These are phyloP conservation scores for Penicillium psychrosexuale DNA, from an alignment of 2,329 filamentous ascomycete species.

Conservation along the genomic window DNA sequence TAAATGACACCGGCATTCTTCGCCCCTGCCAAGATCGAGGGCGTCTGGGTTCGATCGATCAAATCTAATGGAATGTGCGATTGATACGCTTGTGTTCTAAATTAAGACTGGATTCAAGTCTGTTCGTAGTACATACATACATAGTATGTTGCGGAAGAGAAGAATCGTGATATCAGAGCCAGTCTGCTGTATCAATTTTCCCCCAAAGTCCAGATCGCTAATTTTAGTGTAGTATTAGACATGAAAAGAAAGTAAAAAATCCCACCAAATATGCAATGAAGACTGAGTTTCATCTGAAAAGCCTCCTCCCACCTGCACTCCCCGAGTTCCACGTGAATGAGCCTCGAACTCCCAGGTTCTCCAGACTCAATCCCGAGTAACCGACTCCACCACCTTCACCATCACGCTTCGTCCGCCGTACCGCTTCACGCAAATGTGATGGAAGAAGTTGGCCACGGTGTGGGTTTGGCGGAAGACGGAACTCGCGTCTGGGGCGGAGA, in stretches of 20 bases:
- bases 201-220: neutral
- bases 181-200: neutral
- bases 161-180: neutral
- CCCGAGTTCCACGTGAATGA: slow-evolving; percentile 44
- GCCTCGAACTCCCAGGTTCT: slow-evolving; percentile 44
- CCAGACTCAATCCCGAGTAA: slow-evolving; percentile 47
- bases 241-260: neutral
- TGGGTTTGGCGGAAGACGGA: slow-evolving; percentile 43
- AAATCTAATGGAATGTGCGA: neutral
- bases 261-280: neutral
- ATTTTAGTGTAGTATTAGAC: slow-evolving; percentile 1
- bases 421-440: slow-evolving; percentile 49
- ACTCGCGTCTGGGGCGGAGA: slow-evolving; percentile 28
- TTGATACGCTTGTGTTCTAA: neutral
- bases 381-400: slow-evolving; percentile 49
- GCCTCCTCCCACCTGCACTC: slow-evolving; percentile 40
- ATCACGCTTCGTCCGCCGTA: slow-evolving; percentile 49
- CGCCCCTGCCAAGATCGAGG: neutral
- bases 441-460: slow-evolving; percentile 49
- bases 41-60: neutral
- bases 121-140: neutral
- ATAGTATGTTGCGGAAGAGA: neutral
- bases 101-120: neutral
- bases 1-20: neutral
- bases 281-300: slow-evolving; percentile 41